phyloP scores from a whole-genome alignment of 495 filamentous ascomycete genomes.

The Neurospora cerealis region DNA sequence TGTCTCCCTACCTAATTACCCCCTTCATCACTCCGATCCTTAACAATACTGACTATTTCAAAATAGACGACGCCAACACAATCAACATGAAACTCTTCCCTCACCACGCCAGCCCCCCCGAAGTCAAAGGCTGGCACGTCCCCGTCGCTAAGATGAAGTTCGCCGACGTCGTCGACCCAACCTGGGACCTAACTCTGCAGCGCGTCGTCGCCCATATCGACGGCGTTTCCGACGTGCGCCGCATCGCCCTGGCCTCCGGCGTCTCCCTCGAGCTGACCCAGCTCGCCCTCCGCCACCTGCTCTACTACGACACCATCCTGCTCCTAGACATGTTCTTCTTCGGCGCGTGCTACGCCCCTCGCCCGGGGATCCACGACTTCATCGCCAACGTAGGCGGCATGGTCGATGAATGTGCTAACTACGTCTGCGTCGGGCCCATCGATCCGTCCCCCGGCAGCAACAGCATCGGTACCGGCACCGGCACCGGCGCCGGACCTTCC shows the following conservation, averaged over 20 bases:
- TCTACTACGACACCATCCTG: constrained; percentile 82
- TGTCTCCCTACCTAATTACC: constrained; percentile 9
- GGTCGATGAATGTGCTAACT: constrained; percentile 77
- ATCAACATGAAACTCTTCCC: constrained; percentile 95
- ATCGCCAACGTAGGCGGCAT: constrained; percentile 56
- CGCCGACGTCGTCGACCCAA: constrained; percentile 58
- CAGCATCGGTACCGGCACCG: neutral
- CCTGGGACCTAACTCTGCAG: constrained; percentile 86
- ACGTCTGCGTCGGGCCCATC: constrained; percentile 45
- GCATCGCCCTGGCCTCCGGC: constrained; percentile 74
- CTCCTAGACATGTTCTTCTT: constrained; percentile 93
- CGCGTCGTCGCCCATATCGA: constrained; percentile 76
- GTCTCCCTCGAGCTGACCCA: constrained; percentile 74
- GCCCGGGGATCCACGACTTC: constrained; percentile 66
- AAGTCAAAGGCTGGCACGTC: constrained; percentile 77
- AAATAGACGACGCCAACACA: constrained; percentile 76
- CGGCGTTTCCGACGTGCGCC: constrained; percentile 76
- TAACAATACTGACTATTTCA: neutral
- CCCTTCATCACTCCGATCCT: neutral
- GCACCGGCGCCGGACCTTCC: neutral
- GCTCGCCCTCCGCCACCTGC: constrained; percentile 73
- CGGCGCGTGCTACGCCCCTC: constrained; percentile 72
- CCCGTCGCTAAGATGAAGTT: constrained; percentile 82
- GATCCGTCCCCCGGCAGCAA: neutral
- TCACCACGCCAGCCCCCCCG: constrained; percentile 63